phyloP scores from a whole-genome alignment of 2,329 filamentous ascomycete species.

The Beauveria varroae region DNA sequence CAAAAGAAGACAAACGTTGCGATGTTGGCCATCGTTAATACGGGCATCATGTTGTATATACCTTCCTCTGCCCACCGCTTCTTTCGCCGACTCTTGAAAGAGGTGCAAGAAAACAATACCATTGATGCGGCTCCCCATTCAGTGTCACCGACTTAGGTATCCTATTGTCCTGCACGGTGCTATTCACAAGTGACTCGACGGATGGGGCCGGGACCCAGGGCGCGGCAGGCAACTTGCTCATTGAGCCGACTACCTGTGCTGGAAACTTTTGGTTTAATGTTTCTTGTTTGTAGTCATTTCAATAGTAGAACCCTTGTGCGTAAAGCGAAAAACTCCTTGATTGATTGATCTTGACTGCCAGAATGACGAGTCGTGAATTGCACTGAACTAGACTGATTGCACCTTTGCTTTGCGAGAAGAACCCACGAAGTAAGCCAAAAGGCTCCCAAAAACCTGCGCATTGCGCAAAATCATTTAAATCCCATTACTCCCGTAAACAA shows the following conservation, averaged over 20 bases:
- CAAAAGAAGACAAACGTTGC: background rate
- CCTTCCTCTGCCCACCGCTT: background rate
- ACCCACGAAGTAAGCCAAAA: background rate
- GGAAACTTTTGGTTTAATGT: no score
- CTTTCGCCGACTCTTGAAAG: background rate
- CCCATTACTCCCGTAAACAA: background rate
- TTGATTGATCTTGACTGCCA: background rate
- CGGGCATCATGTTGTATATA: constrained; percentile 6
- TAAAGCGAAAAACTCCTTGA: background rate
- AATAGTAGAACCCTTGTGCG: background rate
- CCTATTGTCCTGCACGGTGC: constrained; percentile 1
- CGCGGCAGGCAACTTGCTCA: background rate
- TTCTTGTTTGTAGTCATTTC: no score
- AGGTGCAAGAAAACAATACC: background rate
- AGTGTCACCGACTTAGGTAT: background rate
- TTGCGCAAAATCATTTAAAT: background rate
- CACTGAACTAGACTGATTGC: background rate
- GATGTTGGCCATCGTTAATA: background rate
- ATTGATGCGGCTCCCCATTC: background rate
- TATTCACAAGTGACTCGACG: background rate
- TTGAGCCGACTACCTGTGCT: background rate
- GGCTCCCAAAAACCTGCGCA: background rate
- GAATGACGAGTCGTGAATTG: background rate
- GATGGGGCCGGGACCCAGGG: background rate
- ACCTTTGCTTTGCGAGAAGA: background rate